These are phyloP conservation scores for Teratosphaeria epicoccoides DNA, from an alignment of 2,329 filamentous ascomycete species.

Conservation along the genomic window DNA sequence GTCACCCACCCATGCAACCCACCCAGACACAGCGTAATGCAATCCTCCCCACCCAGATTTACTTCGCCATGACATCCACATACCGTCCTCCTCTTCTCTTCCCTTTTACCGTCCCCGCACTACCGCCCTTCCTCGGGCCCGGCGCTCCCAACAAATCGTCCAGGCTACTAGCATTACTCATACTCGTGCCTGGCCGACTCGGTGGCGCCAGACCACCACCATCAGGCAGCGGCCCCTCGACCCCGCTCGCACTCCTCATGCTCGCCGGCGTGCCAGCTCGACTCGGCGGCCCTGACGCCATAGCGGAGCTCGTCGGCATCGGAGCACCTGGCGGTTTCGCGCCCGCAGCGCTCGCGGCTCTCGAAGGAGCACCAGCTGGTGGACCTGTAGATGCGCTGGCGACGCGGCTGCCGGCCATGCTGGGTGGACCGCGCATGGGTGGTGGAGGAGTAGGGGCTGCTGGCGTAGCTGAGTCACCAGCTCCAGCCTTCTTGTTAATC, in stretches of 20 bases:
- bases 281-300: conserved; percentile 20
- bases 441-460: conserved; percentile 59
- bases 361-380: conserved; percentile 16
- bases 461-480: conserved; percentile 46
- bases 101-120: conserved; percentile 49
- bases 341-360: conserved; percentile 13
- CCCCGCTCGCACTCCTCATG: conserved; percentile 4
- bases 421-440: conserved; percentile 47
- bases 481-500: conserved; percentile 84
- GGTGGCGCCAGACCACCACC: conserved; percentile 38
- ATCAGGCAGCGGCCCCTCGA: conserved; percentile 6
- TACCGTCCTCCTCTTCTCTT: conserved; percentile 82
- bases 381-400: conserved; percentile 5
- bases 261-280: conserved; percentile 19
- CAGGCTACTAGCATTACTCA: conserved; percentile 89
- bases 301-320: not conserved
- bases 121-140: conserved; percentile 37
- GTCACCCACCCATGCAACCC: no score
- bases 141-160: conserved; percentile 79
- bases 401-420: conserved; percentile 43
- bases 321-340: not conserved
- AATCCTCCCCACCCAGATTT: no score
- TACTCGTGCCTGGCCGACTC: conserved; percentile 63
- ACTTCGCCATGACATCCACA: conserved; percentile 86
- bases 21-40: no score